Evolutionary conservation across 352 stramenopile genomes (phyloP).

Genomic region (Pythium phragmiticola): DNA sequence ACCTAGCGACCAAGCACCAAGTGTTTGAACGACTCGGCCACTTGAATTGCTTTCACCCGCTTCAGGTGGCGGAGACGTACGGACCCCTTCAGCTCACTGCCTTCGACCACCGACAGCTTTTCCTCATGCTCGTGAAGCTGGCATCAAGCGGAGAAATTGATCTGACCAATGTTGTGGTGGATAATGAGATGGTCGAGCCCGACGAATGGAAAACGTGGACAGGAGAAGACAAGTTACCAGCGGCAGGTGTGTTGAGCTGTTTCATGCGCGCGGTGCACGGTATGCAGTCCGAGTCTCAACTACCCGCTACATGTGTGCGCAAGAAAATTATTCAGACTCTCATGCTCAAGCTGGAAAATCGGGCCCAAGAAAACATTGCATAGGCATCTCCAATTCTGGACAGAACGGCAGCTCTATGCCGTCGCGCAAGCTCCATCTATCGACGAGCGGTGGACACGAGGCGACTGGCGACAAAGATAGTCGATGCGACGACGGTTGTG

Average conservation of each 20-base stretch:
- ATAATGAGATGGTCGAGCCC: constrained; percentile 37
- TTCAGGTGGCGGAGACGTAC: constrained; percentile 57
- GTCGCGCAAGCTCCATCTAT: constrained; percentile 5
- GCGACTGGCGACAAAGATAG: constrained; percentile 45
- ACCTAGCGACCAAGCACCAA: constrained; percentile 62
- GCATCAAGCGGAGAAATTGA: constrained; percentile 43
- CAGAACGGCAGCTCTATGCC: background rate
- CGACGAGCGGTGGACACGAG: constrained; percentile 26
- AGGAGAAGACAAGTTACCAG: constrained; percentile 51
- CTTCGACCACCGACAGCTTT: constrained; percentile 60
- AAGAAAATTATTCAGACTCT: constrained; percentile 63
- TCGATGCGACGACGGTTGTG: constrained; percentile 49
- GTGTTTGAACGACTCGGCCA: constrained; percentile 61
- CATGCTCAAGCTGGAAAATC: constrained; percentile 59
- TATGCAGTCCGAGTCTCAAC: constrained; percentile 49
- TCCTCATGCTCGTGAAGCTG: constrained; percentile 55
- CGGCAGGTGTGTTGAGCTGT: constrained; percentile 42
- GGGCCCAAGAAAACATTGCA: constrained; percentile 34
- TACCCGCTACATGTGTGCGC: constrained; percentile 44
- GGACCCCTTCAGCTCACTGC: constrained; percentile 40
- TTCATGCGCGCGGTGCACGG: constrained; percentile 40
- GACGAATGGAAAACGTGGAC: constrained; percentile 64
- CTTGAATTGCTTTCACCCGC: constrained; percentile 61
- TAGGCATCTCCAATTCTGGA: background rate
- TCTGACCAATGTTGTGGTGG: constrained; percentile 47